Percentiles rank a stretch among this genome's conserved stretches.
Evolutionary conservation across 1,139 yeast genomes (phyloP).

Genomic region (Zygotorulaspora mrakii): DNA sequence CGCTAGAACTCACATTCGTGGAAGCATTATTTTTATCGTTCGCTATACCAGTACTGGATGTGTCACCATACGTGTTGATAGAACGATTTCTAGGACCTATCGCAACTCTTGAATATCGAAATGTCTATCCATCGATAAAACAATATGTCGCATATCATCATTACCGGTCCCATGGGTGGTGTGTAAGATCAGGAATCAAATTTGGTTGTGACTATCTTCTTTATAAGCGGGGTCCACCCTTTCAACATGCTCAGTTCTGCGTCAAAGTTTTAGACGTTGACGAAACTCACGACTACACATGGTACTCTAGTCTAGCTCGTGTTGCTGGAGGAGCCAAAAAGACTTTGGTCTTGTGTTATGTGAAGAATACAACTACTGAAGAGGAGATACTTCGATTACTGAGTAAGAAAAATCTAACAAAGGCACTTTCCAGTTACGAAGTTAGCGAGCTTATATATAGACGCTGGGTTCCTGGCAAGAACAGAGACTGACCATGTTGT

Average conservation of each 20-base stretch:
- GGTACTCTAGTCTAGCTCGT: constrained; percentile 58
- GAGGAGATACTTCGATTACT: constrained; percentile 32
- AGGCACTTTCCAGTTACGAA: constrained; percentile 41
- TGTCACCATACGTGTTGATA: constrained; percentile 19
- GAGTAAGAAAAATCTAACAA: constrained; percentile 30
- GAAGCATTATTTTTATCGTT: constrained; percentile 68
- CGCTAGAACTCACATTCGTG: constrained; percentile 66
- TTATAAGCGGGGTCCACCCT: constrained; percentile 91
- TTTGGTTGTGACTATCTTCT: constrained; percentile 82
- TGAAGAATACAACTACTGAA: constrained; percentile 47
- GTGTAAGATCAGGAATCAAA: constrained; percentile 86
- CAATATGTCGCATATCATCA: constrained; percentile 77
- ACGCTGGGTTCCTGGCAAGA: constrained; percentile 82
- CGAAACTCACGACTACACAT: constrained; percentile 29
- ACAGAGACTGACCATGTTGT: constrained; percentile 53
- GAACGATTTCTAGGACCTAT: constrained; percentile 9
- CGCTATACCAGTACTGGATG: constrained; percentile 42
- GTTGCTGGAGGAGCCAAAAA: constrained; percentile 88
- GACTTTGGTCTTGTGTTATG: constrained; percentile 64
- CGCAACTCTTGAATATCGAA: constrained; percentile 13
- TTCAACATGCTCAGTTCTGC: constrained; percentile 88
- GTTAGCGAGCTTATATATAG: constrained; percentile 65
- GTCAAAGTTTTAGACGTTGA: constrained; percentile 50
- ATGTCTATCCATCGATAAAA: constrained; percentile 20
- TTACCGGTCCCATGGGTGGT: constrained; percentile 89